These are phyloP conservation scores for Penicillium cataractarum DNA, from an alignment of 495 filamentous ascomycete species.

Conservation along the genomic window DNA sequence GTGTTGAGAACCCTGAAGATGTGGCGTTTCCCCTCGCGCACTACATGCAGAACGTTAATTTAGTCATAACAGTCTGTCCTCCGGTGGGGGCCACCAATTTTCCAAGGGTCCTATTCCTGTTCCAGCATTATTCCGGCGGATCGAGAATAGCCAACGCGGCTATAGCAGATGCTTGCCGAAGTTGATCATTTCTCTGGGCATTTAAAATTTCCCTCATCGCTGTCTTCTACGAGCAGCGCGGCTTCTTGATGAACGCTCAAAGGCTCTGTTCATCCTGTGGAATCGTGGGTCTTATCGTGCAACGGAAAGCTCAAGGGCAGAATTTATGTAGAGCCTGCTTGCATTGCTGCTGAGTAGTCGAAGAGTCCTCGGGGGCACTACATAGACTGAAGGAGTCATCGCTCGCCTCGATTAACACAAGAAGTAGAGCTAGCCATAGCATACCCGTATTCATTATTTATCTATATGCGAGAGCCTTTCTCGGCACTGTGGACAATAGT, in stretches of 20 bases:
- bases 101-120: not conserved
- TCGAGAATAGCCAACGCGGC: not conserved
- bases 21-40: slow-evolving; percentile 6
- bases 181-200: no score
- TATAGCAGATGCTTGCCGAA: not conserved
- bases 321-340: not conserved
- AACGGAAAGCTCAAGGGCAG: not conserved
- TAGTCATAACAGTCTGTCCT: not conserved
- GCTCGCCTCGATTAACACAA: not conserved
- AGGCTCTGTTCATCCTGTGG: no score
- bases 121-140: slow-evolving; percentile 20
- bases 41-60: not conserved
- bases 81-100: slow-evolving; percentile 9
- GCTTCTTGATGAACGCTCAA: not conserved
- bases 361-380: not conserved
- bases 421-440: not conserved
- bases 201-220: no score
- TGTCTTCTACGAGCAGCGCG: not conserved
- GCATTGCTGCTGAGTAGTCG: not conserved
- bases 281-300: not conserved
- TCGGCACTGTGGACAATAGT: slow-evolving; percentile 35
- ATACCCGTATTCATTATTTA: not conserved
- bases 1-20: not conserved
- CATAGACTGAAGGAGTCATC: not conserved
- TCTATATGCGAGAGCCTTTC: slow-evolving; percentile 18